These are phyloP conservation scores for Marsdenia floribunda DNA, from an alignment of 257 asterid genomes.

Conservation along the genomic window DNA sequence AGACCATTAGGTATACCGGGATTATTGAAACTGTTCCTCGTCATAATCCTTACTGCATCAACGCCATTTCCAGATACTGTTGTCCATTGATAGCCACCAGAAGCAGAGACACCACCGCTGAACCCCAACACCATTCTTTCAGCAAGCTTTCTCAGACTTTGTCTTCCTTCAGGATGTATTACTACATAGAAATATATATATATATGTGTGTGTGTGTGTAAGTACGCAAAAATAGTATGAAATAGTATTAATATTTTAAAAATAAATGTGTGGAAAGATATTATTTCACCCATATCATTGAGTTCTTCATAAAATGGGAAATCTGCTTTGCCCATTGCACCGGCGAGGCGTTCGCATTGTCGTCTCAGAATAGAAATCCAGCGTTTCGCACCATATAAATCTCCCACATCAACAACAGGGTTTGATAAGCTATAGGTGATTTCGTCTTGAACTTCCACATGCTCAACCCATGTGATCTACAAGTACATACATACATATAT, in stretches of 20 bases:
- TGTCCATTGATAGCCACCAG: constrained; percentile 16
- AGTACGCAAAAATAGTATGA: too few relatives aligned
- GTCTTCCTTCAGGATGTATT: constrained; percentile 3
- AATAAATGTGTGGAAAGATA: not conserved
- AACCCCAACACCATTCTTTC: constrained; percentile 25
- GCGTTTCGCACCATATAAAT: constrained; percentile 59
- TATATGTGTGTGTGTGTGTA: too few relatives aligned
- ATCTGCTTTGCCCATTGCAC: not conserved
- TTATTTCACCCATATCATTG: constrained; percentile 15
- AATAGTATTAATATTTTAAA: too few relatives aligned
- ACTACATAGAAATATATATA: not conserved
- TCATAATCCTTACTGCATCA: constrained; percentile 17
- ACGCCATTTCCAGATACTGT: constrained; percentile 6
- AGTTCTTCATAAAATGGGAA: constrained; percentile 8
- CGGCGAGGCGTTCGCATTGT: constrained; percentile 40
- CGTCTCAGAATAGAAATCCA: constrained; percentile 47
- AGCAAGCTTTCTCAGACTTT: constrained; percentile 13
- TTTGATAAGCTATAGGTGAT: constrained; percentile 27
- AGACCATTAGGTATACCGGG: constrained; percentile 12
- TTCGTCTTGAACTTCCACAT: constrained; percentile 40
- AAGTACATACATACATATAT: too few relatives aligned
- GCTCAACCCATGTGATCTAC: constrained; percentile 63
- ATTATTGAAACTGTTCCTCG: constrained; percentile 1
- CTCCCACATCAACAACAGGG: constrained; percentile 38
- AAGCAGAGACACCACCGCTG: constrained; percentile 13